phyloP scores from a whole-genome alignment of 495 filamentous ascomycete genomes.

The Pyrenula aspistea region DNA sequence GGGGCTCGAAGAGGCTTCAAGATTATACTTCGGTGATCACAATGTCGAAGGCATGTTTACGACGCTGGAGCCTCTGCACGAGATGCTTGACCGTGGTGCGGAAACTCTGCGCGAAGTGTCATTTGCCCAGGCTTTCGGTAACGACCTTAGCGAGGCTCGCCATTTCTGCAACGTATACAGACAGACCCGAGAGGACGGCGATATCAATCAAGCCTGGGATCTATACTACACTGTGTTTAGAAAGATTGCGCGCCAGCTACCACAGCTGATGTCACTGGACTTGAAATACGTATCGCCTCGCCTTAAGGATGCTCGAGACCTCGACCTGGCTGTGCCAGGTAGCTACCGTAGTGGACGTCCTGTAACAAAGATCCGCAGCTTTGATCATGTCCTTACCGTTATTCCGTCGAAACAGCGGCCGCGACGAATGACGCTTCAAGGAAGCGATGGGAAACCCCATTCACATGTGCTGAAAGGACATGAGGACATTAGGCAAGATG shows the following conservation, averaged over 20 bases:
- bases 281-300: slow-evolving; percentile 93
- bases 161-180: slow-evolving; percentile 93
- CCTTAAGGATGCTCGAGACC: slow-evolving; percentile 65
- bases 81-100: slow-evolving; percentile 77
- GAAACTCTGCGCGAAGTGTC: slow-evolving; percentile 92
- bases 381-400: slow-evolving; percentile 79
- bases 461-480: slow-evolving; percentile 89
- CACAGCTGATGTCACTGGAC: slow-evolving; percentile 83
- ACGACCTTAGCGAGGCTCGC: slow-evolving; percentile 84
- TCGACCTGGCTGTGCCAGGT: slow-evolving; percentile 86
- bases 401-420: slow-evolving; percentile 96
- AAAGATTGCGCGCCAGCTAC: slow-evolving; percentile 86
- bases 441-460: slow-evolving; percentile 77
- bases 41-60: slow-evolving; percentile 97
- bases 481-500: slow-evolving; percentile 96
- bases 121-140: slow-evolving; percentile 94
- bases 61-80: slow-evolving; percentile 80
- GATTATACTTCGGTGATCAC: slow-evolving; percentile 84
- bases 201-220: slow-evolving; percentile 97
- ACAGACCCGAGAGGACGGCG: slow-evolving; percentile 73
- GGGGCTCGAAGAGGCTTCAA: slow-evolving; percentile 92
- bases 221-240: slow-evolving; percentile 96
- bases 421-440: slow-evolving; percentile 74
- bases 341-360: slow-evolving; percentile 85
- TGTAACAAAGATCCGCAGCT: slow-evolving; percentile 74